Base-by-base conservation (phyloP, 2,329 filamentous ascomycete genomes). In the Aureobasidium sp. region DNA sequence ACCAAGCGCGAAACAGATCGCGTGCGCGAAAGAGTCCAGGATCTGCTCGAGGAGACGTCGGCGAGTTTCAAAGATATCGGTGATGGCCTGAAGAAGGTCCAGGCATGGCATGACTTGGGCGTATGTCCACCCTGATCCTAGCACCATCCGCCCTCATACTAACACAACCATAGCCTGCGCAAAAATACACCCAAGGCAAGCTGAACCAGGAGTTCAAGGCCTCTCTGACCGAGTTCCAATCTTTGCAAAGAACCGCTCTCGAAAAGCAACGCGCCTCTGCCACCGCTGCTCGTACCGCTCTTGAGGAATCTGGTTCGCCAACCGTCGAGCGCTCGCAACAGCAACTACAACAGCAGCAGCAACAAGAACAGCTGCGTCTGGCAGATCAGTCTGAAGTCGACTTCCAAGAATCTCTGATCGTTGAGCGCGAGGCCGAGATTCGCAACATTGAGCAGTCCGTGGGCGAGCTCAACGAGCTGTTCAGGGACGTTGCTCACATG, bases 361-460 rank as follows among this genome's bases (percentile, higher is more conserved):
- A 79, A 66, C 75, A 79, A 65, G 86, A 94, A 68, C 84, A 92
- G 67, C 80, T 89, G 14, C 89, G 90, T 61, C 81, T 97, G 9
- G 94, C 92, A 1, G 84, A 90, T 31, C 94, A 99, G 74, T 88
- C 91, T 68, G 95, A 99, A 71, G 94, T 99, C 47, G 93, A 99
- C 72, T 99, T 97, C 78, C 94, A 99, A 72, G 94, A 99, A 68
- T 87, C 89, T 17, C 80, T 99, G 63, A 99, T 99, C 71, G 87
- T 95, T 64, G 93, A 99, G 80, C 91, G 95, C 60, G 94, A 99
- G 75, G 86, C 91, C 62, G 94, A 99, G 78, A 99, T 99, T 67
- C 87, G 92, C 65, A 95, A 96, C 72, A 99, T 99, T 70, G 94
- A 97, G 77, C 92, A 97, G 75, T 91, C 90, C 61, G 94, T 99